phyloP scores from a whole-genome alignment of 1,284 basidiomycete genomes.

The Apiotrichum brassicae region DNA sequence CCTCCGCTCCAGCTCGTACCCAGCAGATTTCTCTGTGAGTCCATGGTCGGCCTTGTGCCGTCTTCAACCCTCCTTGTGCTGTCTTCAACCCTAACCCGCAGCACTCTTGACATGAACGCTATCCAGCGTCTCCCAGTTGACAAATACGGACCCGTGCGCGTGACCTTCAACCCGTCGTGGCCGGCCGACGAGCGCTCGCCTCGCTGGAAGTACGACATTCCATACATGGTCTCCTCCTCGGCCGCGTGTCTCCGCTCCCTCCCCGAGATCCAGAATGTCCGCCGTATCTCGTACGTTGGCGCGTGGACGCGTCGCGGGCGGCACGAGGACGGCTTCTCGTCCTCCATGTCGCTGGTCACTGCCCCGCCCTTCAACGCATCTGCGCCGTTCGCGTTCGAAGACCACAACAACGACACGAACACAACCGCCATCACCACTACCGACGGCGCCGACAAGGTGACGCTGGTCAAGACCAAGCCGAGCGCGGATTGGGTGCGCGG shows the following conservation, averaged over 20 bases:
- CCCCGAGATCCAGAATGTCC: slow-evolving; percentile 56
- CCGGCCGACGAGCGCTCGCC: background rate
- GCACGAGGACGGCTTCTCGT: slow-evolving; percentile 75
- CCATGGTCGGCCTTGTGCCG: slow-evolving; percentile 16
- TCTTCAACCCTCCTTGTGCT: too few species aligned
- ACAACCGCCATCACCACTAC: background rate
- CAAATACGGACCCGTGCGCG: slow-evolving; percentile 62
- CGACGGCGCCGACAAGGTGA: background rate
- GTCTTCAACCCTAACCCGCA: slow-evolving; percentile 1
- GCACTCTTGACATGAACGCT: slow-evolving; percentile 67
- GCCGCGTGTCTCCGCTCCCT: slow-evolving; percentile 1
- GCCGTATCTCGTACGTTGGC: slow-evolving; percentile 65
- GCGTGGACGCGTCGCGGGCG: slow-evolving; percentile 68
- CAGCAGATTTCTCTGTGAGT: slow-evolving; percentile 57
- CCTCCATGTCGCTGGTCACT: slow-evolving; percentile 41
- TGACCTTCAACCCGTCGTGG: slow-evolving; percentile 61
- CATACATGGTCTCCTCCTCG: slow-evolving; percentile 1
- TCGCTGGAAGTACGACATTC: slow-evolving; percentile 10
- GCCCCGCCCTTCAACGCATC: slow-evolving; percentile 35
- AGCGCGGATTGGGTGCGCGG: background rate
- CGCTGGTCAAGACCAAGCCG: background rate
- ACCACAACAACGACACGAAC: background rate
- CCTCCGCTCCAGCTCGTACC: background rate
- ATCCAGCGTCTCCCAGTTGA: slow-evolving; percentile 62
- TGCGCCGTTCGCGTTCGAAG: slow-evolving; percentile 40